Conservation (phyloP, 83 land plant genomes). For the Larix sibirica region DNA sequence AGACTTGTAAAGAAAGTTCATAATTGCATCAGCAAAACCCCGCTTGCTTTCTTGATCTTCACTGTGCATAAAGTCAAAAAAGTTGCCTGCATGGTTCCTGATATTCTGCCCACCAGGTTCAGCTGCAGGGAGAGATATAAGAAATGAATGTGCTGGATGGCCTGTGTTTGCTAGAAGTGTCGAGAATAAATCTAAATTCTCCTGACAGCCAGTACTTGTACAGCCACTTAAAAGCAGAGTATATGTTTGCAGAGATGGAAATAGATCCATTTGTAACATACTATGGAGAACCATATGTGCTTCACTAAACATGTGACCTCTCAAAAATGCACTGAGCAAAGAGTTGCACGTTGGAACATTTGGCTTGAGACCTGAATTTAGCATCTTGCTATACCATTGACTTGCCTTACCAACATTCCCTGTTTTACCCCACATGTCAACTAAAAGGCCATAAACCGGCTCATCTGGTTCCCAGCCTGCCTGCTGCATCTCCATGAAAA, state of each 20-base stretch:
- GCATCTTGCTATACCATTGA: conserved; percentile 86
- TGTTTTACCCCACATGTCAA: conserved; percentile 96
- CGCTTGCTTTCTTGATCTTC: conserved; percentile 96
- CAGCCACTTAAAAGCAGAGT: conserved; percentile 87
- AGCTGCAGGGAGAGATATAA: conserved; percentile 64
- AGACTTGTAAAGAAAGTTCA: conserved; percentile 87
- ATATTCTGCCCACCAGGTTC: conserved; percentile 78
- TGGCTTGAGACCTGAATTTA: conserved; percentile 80
- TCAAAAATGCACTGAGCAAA: conserved; percentile 84
- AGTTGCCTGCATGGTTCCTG: conserved; percentile 48
- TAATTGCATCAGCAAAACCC: conserved; percentile 89
- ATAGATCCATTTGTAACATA: conserved; percentile 67
- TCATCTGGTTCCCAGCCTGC: conserved; percentile 88
- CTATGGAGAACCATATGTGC: conserved; percentile 63
- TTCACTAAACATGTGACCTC: conserved; percentile 52
- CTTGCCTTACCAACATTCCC: conserved; percentile 85
- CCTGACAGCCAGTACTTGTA: conserved; percentile 46
- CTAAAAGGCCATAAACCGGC: conserved; percentile 86
- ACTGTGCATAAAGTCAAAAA: conserved; percentile 79
- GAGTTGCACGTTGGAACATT: conserved; percentile 96
- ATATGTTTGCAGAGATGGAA: conserved; percentile 87
- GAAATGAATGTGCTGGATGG: conserved; percentile 88
- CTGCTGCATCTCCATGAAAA: conserved; percentile 78
- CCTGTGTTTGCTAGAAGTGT: conserved; percentile 77
- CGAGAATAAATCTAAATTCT: conserved; percentile 48